phyloP scores from a whole-genome alignment of 345 rosid genomes.

The Aquilaria yunnanensis region DNA sequence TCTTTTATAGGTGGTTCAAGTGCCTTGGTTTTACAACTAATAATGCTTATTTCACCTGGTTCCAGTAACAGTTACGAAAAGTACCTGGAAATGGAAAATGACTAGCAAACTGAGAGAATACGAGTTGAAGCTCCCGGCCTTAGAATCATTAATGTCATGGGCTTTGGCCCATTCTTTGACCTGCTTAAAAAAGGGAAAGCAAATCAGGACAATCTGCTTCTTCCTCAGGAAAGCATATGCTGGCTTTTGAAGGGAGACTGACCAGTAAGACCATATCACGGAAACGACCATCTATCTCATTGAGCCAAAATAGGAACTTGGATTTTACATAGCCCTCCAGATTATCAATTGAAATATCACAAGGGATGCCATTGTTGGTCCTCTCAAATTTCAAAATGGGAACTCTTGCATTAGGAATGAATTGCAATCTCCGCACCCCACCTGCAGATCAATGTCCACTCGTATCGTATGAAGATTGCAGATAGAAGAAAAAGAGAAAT shows the following conservation, averaged over 20 bases:
- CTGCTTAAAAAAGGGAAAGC: slow-evolving; percentile 25
- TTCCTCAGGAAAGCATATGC: slow-evolving; percentile 2
- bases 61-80: neutral
- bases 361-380: slow-evolving; percentile 43
- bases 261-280: slow-evolving; percentile 81
- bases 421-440: slow-evolving; percentile 45
- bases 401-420: slow-evolving; percentile 59
- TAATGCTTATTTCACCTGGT: neutral
- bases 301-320: slow-evolving; percentile 73
- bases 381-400: slow-evolving; percentile 75
- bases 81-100: slow-evolving; percentile 92
- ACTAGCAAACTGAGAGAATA: slow-evolving; percentile 78
- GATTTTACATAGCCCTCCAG: slow-evolving; percentile 71
- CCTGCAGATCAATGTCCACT: slow-evolving; percentile 28
- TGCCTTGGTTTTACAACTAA: neutral
- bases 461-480: no score
- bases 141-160: slow-evolving; percentile 67
- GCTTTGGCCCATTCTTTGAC: slow-evolving; percentile 99
- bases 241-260: slow-evolving; percentile 13
- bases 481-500: no score
- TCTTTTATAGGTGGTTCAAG: neutral
- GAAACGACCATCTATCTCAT: slow-evolving; percentile 72
- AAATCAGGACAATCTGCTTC: slow-evolving; percentile 3
- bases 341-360: slow-evolving; percentile 85
- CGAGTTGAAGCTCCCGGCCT: slow-evolving; percentile 65